Evolutionary conservation across 495 filamentous ascomycete species (phyloP), one percentile per base, ranked within the genome.

Genomic region (Podospora bellae-mahoneyi): DNA sequence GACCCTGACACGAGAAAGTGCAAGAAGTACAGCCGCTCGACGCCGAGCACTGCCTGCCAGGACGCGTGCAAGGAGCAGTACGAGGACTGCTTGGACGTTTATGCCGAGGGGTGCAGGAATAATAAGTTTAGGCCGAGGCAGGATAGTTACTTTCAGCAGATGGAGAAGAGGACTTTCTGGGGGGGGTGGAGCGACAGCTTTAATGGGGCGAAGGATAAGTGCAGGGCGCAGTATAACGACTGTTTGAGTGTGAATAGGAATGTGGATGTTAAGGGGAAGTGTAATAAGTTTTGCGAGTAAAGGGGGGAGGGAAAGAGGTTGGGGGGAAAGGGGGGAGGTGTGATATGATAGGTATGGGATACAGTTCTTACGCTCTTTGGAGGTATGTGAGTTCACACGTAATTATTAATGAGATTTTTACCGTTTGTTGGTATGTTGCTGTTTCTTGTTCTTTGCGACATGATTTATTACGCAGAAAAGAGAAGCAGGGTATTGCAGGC

Each of bases 1-100:
- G 65, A 74, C 62, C 34, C 73, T 18, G 74, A 83, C 39, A 73
- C 71, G 57, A 26, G 28, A 18, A 74, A 76, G 16, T 85, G 83
- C 71, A 69, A 71, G 27, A 72, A 73, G 19, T 85, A 83, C 68
- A 34, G 64, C 6, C 75, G 78, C 48, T 30, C 63, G 60, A 5
- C 59, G 13, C 73, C 70, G 60, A 30, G 64, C 44, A 65, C 73
- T 62, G 83, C 77, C 55, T 85, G 83, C 72, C 64, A 74, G 58
- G 81, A 82, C 68, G 82, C 83, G 48, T 85, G 83, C 74, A 77
- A 82, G 72, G 75, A 74, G 64, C 83, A 85, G 76, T 83, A 77
- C 68, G 73, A 81, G 20, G 76, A 79, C 58, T 85, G 82, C 69
- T 68, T 78, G 44, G 67, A 73, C 34, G 78, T 77, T 28, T 85